phyloP scores from a whole-genome alignment of 257 asterid species.

The Gentiana dahurica region DNA sequence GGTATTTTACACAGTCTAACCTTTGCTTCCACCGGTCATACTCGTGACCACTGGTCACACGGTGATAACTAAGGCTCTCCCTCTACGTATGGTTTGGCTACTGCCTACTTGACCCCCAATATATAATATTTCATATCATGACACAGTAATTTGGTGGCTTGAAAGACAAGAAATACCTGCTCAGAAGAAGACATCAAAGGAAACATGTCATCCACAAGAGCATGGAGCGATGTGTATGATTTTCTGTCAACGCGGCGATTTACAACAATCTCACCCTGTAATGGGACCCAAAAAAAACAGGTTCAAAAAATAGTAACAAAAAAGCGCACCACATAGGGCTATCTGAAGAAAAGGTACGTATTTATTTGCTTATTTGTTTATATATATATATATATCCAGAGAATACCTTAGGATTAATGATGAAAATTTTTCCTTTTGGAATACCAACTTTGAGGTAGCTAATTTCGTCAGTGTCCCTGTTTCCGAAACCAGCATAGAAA shows the following conservation, averaged over 20 bases:
- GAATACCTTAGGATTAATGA: conserved; percentile 81
- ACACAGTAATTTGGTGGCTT: no score
- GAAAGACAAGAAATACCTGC: conserved; percentile 32
- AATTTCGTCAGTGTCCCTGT: conserved; percentile 88
- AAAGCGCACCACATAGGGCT: background rate
- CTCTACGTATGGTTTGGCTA: no score
- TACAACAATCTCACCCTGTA: conserved; percentile 85
- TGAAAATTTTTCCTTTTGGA: conserved; percentile 84
- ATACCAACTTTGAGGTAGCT: conserved; percentile 95
- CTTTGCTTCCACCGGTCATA: no score
- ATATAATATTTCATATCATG: no score
- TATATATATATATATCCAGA: background rate
- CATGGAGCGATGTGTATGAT: conserved; percentile 59
- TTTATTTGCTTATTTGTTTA: no score
- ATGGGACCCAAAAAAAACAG: background rate
- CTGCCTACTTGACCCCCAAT: no score
- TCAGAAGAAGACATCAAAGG: conserved; percentile 51
- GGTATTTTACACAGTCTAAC: no score
- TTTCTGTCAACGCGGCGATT: conserved; percentile 60
- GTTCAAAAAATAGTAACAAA: background rate
- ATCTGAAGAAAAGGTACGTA: background rate
- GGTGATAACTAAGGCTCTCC: no score
- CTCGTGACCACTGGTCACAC: no score
- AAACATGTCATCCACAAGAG: conserved; percentile 77
- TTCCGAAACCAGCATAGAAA: conserved; percentile 97